Conservation (phyloP, 2,329 filamentous ascomycete species). For the Colletotrichum sp. region DNA sequence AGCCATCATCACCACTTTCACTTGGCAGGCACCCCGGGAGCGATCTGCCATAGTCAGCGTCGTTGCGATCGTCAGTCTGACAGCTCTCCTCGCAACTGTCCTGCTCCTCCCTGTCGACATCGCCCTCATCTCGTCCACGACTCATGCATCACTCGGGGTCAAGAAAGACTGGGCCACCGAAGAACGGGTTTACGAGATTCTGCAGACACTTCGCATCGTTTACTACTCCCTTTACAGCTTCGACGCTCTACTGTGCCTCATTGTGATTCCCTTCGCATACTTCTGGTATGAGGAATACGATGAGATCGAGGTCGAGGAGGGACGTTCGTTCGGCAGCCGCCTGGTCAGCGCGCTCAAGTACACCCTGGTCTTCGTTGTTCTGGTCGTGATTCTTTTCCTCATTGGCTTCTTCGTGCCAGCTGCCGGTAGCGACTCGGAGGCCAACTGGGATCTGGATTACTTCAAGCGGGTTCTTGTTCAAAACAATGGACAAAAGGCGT, state of each 20-base stretch:
- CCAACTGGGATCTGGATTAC: conserved; percentile 84
- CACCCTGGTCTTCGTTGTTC: conserved; percentile 80
- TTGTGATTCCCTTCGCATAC: conserved; percentile 94
- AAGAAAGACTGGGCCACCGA: conserved; percentile 97
- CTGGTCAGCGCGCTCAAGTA: conserved; percentile 91
- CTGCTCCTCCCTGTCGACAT: conserved; percentile 94
- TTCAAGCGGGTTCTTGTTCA: conserved; percentile 85
- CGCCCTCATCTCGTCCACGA: conserved; percentile 90
- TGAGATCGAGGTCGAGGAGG: conserved; percentile 83
- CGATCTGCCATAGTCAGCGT: conserved; percentile 81
- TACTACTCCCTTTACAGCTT: conserved; percentile 94
- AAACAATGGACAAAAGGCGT: conserved; percentile 89
- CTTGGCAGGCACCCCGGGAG: conserved; percentile 89
- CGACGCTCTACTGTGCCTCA: conserved; percentile 85
- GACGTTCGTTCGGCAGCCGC: conserved; percentile 72
- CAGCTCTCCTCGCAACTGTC: conserved; percentile 87
- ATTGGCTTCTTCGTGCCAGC: conserved; percentile 94
- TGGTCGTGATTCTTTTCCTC: conserved; percentile 84
- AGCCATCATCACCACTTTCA: conserved; percentile 84
- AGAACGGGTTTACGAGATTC: conserved; percentile 76
- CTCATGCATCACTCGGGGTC: conserved; percentile 72
- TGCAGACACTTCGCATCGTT: conserved; percentile 81
- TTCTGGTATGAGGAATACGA: conserved; percentile 99
- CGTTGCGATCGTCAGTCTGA: conserved; percentile 86
- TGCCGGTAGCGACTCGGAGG: conserved; percentile 68